Percentiles rank a stretch among this genome's conserved stretches.
Evolutionary conservation across 2,329 filamentous ascomycete species (phyloP).

Genomic region (Sporothrix brasiliensis): DNA sequence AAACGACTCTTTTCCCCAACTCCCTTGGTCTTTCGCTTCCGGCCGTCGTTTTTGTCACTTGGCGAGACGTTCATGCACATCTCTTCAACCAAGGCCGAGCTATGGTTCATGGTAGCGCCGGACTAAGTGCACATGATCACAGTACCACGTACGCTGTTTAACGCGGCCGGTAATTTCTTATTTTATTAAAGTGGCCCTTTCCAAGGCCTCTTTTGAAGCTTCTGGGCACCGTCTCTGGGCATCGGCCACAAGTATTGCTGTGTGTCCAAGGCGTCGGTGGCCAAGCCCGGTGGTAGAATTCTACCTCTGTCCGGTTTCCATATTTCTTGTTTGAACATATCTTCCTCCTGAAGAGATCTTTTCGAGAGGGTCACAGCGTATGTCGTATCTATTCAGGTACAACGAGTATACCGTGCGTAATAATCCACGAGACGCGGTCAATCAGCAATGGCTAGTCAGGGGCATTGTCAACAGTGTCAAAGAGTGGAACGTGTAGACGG

Average conservation of each 20-base stretch:
- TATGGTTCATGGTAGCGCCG: background rate
- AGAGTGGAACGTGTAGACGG: background rate
- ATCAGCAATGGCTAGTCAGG: background rate
- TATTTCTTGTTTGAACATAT: no score
- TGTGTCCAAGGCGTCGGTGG: slow-evolving; percentile 1
- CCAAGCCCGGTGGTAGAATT: background rate
- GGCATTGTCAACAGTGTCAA: slow-evolving; percentile 6
- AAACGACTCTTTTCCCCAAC: background rate
- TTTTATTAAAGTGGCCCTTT: background rate
- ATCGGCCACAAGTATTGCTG: background rate
- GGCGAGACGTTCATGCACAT: slow-evolving; percentile 4
- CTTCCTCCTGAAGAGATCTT: no score
- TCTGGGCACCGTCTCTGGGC: background rate
- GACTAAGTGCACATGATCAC: background rate
- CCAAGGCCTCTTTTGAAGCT: background rate
- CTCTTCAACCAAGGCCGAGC: background rate
- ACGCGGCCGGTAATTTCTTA: background rate
- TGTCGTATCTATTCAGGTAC: background rate
- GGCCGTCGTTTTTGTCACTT: slow-evolving; percentile 6
- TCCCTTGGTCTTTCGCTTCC: background rate
- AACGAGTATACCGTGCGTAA: background rate
- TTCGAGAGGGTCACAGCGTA: background rate
- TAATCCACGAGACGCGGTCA: background rate
- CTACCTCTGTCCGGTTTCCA: no score
- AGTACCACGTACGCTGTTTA: background rate